These are phyloP conservation scores for Chaetomium sp. DNA, from an alignment of 2,329 filamentous ascomycete genomes.

Conservation along the genomic window DNA sequence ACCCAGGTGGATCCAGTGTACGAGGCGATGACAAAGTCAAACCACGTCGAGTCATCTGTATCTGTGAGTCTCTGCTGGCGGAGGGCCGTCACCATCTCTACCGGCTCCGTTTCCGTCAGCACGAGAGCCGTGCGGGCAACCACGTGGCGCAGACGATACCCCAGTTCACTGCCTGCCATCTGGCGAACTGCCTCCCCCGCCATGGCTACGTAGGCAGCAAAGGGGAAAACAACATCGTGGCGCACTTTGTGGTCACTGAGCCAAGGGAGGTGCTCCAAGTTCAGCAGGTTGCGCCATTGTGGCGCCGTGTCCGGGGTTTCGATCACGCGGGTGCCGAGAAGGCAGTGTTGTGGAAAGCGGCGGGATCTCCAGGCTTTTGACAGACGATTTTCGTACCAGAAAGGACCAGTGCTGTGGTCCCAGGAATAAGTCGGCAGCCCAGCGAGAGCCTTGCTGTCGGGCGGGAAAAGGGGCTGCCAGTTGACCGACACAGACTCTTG, in stretches of 20 bases:
- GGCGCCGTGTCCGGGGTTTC: slow-evolving; percentile 39
- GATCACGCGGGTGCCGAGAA: slow-evolving; percentile 35
- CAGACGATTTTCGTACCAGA: slow-evolving; percentile 36
- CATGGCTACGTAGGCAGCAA: slow-evolving; percentile 44
- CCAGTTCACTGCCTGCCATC: slow-evolving; percentile 12
- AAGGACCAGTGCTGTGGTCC: slow-evolving; percentile 41
- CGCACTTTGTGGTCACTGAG: slow-evolving; percentile 46
- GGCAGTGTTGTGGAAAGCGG: slow-evolving; percentile 30
- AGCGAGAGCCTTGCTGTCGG: slow-evolving; percentile 16
- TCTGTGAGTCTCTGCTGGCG: slow-evolving; percentile 11
- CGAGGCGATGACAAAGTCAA: slow-evolving; percentile 20
- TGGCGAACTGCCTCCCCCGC: slow-evolving; percentile 43
- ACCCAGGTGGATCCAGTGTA: slow-evolving; percentile 19
- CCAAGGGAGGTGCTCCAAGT: slow-evolving; percentile 48
- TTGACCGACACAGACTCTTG: slow-evolving; percentile 8
- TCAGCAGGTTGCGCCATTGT: slow-evolving; percentile 50
- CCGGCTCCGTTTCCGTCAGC: slow-evolving; percentile 4
- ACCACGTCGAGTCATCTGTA: slow-evolving; percentile 15
- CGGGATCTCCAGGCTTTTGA: slow-evolving; percentile 13
- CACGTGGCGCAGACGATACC: slow-evolving; percentile 12
- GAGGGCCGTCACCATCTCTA: slow-evolving; percentile 18
- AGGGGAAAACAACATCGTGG: slow-evolving; percentile 41
- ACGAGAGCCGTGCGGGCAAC: slow-evolving; percentile 16
- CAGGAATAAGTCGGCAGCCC: slow-evolving; percentile 45
- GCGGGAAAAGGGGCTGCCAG: slow-evolving; percentile 15